Conservation (phyloP, 2,329 filamentous ascomycete genomes). For the Escovopsis weberi region DNA sequence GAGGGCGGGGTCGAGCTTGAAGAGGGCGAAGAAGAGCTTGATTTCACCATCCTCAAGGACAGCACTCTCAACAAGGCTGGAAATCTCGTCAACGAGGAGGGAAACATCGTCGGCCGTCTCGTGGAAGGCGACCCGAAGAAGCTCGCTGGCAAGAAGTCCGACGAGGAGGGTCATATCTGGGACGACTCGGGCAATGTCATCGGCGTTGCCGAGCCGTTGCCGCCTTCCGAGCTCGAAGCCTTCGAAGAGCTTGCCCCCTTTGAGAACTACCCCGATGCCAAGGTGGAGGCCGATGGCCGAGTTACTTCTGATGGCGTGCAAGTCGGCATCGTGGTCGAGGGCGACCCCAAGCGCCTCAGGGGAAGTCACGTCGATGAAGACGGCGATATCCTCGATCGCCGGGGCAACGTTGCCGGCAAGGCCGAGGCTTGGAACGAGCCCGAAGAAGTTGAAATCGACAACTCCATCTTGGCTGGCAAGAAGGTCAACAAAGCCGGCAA, state of each 20-base stretch:
- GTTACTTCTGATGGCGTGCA: conserved; percentile 36
- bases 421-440: conserved; percentile 52
- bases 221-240: conserved; percentile 37
- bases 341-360: conserved; percentile 47
- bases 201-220: conserved; percentile 47
- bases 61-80: conserved; percentile 45
- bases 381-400: conserved; percentile 52
- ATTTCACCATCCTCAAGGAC: conserved; percentile 35
- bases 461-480: conserved; percentile 52
- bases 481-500: conserved; percentile 58
- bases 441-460: conserved; percentile 40
- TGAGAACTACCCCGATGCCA: conserved; percentile 41
- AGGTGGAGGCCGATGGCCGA: conserved; percentile 37
- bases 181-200: conserved; percentile 54
- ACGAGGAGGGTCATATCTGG: conserved; percentile 56
- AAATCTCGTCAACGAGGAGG: conserved; percentile 39
- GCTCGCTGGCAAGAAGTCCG: conserved; percentile 47
- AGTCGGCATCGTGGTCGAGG: conserved; percentile 47
- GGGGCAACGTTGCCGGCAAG: conserved; percentile 51
- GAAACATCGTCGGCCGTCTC: conserved; percentile 44
- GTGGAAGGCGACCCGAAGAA: conserved; percentile 48
- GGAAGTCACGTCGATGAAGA: conserved; percentile 55
- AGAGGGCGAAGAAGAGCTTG: conserved; percentile 16
- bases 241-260: conserved; percentile 35
- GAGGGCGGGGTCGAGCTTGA: too few species aligned